A percentile compares a stretch with the other conserved stretches of the same genome.
Evolutionary conservation across 305 asterid species (phyloP).

Genomic region (Striga hermonthica): DNA sequence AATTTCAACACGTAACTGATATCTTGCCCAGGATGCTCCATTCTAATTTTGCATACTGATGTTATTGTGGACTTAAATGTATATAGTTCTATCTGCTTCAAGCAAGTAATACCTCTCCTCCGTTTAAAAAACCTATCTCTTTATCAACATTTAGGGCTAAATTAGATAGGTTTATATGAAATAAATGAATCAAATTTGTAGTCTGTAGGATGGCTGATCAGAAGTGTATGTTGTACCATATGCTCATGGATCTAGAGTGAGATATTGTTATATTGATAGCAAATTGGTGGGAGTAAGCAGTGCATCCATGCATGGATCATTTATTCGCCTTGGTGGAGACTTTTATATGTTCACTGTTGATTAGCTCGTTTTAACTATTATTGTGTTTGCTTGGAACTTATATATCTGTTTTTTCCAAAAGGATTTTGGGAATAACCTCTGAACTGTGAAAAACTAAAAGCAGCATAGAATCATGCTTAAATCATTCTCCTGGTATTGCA

Average conservation of each 20-base stretch:
- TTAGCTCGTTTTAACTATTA: neutral
- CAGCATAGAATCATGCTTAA: neutral
- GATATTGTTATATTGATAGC: neutral
- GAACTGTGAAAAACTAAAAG: neutral
- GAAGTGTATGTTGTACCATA: too few species aligned
- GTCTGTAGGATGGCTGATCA: too few species aligned
- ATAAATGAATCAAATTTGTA: too few species aligned
- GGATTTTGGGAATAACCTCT: constrained; percentile 4
- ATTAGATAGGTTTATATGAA: too few species aligned
- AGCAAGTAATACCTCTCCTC: too few species aligned
- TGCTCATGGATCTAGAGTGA: neutral
- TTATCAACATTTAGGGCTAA: too few species aligned
- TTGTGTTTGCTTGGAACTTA: constrained; percentile 1
- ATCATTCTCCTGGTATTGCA: neutral
- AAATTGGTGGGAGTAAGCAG: neutral
- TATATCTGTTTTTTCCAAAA: neutral
- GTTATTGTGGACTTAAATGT: too few species aligned
- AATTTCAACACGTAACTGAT: too few species aligned
- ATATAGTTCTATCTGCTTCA: too few species aligned
- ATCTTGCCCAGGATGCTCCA: too few species aligned
- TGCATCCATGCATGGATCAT: neutral
- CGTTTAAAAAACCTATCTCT: too few species aligned
- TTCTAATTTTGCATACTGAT: too few species aligned
- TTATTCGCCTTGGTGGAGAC: neutral
- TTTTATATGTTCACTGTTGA: neutral